These are phyloP conservation scores for Neonectria sp. DNA, from an alignment of 2,329 filamentous ascomycete species.

Conservation along the genomic window DNA sequence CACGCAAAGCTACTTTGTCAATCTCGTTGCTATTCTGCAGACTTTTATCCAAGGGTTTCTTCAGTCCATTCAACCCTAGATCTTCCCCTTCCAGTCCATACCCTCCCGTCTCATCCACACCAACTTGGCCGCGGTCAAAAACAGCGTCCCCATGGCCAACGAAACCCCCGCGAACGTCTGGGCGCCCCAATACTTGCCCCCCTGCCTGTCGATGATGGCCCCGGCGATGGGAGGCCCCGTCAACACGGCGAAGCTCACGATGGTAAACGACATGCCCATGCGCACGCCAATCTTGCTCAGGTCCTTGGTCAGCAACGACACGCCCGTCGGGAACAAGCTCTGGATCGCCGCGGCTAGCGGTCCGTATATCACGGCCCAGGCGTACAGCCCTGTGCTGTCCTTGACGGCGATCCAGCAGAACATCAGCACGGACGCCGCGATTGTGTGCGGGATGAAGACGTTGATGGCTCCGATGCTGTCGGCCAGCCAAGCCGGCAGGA, in stretches of 20 bases:
- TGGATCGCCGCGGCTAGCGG: conserved; percentile 74
- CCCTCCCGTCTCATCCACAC: conserved; percentile 56
- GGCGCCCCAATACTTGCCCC: conserved; percentile 62
- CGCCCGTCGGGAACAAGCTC: conserved; percentile 72
- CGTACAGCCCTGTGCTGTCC: conserved; percentile 67
- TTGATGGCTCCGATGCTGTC: conserved; percentile 74
- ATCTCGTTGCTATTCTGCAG: background rate
- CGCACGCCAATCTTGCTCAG: conserved; percentile 66
- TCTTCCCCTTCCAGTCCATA: conserved; percentile 57
- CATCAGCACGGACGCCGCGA: conserved; percentile 59
- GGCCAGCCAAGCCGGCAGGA: conserved; percentile 71
- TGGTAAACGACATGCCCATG: conserved; percentile 72
- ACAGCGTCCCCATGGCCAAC: conserved; percentile 58
- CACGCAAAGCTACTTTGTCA: background rate
- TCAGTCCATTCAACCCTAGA: conserved; percentile 40
- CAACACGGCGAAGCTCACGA: conserved; percentile 68
- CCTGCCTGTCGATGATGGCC: conserved; percentile 60
- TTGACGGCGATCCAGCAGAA: conserved; percentile 73
- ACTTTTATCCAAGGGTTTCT: background rate
- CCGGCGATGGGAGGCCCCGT: conserved; percentile 68
- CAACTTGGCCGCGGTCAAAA: conserved; percentile 57
- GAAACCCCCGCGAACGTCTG: conserved; percentile 63
- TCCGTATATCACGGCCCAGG: conserved; percentile 75
- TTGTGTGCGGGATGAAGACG: conserved; percentile 66
- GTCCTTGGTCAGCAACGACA: conserved; percentile 69